Conservation (phyloP, 495 filamentous ascomycete genomes). For the Parachaetomium inaequale region DNA sequence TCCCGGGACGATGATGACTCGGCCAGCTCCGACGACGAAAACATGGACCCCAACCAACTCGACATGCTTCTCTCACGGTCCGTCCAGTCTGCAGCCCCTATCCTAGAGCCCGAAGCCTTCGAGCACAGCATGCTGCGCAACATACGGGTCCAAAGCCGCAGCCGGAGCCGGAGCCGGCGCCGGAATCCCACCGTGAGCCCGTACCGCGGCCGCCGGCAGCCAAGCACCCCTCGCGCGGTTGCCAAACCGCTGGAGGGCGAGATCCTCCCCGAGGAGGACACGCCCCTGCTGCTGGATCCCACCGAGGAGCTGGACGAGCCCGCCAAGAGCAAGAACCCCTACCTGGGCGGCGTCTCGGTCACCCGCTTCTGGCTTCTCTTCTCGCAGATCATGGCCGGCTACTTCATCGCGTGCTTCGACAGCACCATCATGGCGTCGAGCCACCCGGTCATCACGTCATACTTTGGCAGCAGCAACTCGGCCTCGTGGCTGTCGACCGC, state of each 20-base stretch:
- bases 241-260: not conserved
- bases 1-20: conserved; percentile 7
- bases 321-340: conserved; percentile 19
- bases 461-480: conserved; percentile 69
- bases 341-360: conserved; percentile 35
- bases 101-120: conserved; percentile 41
- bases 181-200: conserved; percentile 8
- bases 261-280: conserved; percentile 14
- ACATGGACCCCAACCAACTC: conserved; percentile 40
- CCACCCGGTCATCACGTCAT: conserved; percentile 77
- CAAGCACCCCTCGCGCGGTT: not conserved
- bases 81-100: conserved; percentile 31
- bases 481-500: conserved; percentile 80
- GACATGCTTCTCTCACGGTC: conserved; percentile 42
- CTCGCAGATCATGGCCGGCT: conserved; percentile 33
- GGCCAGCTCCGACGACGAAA: conserved; percentile 12
- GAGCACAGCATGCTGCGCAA: conserved; percentile 39
- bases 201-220: not conserved
- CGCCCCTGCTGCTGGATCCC: conserved; percentile 16
- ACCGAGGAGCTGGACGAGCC: not conserved
- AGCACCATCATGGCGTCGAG: conserved; percentile 76
- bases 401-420: conserved; percentile 59
- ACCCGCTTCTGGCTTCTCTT: conserved; percentile 42
- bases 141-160: conserved; percentile 14
- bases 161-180: conserved; percentile 1